These are phyloP conservation scores for Oryza nivara DNA, from an alignment of 176 grass and related monocot genomes.

Conservation along the genomic window DNA sequence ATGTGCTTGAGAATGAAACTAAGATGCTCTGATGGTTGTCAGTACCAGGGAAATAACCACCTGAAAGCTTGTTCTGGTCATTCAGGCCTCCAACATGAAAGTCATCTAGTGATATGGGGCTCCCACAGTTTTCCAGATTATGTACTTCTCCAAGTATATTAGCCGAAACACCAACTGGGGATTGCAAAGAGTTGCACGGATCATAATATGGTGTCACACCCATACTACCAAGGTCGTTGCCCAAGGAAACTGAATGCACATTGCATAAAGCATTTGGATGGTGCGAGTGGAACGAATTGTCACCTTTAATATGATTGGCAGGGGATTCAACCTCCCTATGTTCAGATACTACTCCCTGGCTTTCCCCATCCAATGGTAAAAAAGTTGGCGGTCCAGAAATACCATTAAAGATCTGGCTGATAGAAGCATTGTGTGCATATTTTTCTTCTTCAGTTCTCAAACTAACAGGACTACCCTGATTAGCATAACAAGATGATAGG, in stretches of 20 bases:
- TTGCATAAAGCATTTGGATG: conserved; percentile 37
- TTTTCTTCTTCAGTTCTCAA: conserved; percentile 28
- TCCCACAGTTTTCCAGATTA: conserved; percentile 18
- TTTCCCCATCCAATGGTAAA: conserved; percentile 32
- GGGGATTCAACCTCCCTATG: conserved; percentile 32
- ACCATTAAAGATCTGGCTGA: conserved; percentile 38
- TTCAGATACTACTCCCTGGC: conserved; percentile 8
- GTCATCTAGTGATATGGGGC: conserved; percentile 26
- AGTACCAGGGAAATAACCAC: conserved; percentile 56
- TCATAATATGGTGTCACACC: conserved; percentile 15
- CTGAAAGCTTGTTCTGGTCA: conserved; percentile 47
- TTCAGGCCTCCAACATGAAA: conserved; percentile 40
- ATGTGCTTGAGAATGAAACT: conserved; percentile 82
- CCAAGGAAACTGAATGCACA: conserved; percentile 20
- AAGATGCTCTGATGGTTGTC: conserved; percentile 78
- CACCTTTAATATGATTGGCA: conserved; percentile 26
- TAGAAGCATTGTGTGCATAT: conserved; percentile 26
- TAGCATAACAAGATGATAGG: conserved; percentile 25
- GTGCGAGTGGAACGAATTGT: conserved; percentile 4
- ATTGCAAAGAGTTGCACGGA: conserved; percentile 7
- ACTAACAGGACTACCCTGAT: conserved; percentile 28
- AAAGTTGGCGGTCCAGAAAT: conserved; percentile 36
- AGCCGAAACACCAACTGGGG: conserved; percentile 17
- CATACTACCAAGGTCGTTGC: background rate
- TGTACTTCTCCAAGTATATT: conserved; percentile 18